phyloP scores from a whole-genome alignment of 768 basidiomycete species.

The Mycena filopes region DNA sequence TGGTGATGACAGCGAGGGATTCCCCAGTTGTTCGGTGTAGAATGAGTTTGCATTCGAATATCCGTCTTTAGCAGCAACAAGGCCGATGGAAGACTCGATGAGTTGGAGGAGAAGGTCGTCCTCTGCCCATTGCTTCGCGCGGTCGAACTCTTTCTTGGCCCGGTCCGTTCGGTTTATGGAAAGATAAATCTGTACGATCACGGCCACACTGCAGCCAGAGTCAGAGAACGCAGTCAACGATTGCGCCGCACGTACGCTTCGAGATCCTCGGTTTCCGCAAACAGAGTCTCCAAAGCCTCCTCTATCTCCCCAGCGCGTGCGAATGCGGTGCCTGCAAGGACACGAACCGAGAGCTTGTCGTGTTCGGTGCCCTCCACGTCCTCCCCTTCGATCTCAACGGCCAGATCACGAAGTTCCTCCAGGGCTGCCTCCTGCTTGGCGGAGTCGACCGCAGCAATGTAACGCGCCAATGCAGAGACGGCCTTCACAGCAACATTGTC shows the following conservation, averaged over 20 bases:
- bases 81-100: conserved; percentile 85
- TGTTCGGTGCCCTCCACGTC: conserved; percentile 73
- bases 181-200: conserved; percentile 88
- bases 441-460: conserved; percentile 58
- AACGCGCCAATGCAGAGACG: conserved; percentile 77
- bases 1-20: conserved; percentile 79
- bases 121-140: conserved; percentile 87
- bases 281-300: conserved; percentile 91
- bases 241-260: conserved; percentile 76
- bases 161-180: conserved; percentile 90
- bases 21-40: conserved; percentile 86
- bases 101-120: conserved; percentile 91
- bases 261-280: conserved; percentile 78
- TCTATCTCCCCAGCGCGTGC: conserved; percentile 86
- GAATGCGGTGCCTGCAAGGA: conserved; percentile 90
- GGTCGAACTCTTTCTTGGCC: conserved; percentile 86
- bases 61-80: conserved; percentile 78
- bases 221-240: neutral
- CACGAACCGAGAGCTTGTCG: conserved; percentile 80
- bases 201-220: conserved; percentile 67
- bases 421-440: conserved; percentile 67
- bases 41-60: conserved; percentile 69
- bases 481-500: conserved; percentile 80
- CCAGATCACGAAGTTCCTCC: conserved; percentile 86
- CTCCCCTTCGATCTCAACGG: conserved; percentile 87